A percentile compares a stretch with the other conserved stretches of the same genome.
Conservation (phyloP, 2,329 filamentous ascomycete species). For the Geosmithia morbida region DNA sequence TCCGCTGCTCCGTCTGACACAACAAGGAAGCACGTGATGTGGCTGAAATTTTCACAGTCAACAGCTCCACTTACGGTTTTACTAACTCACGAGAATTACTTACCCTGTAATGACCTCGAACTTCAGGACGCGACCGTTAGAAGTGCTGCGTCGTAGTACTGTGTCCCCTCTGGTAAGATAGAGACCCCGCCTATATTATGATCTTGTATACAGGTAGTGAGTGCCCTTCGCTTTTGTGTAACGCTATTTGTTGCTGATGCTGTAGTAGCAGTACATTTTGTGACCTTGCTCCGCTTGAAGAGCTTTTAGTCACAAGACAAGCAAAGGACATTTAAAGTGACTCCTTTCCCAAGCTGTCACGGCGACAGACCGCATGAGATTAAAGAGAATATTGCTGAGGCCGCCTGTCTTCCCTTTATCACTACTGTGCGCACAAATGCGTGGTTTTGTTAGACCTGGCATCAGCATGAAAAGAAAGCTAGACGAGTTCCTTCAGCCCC, state of each 20-base stretch:
- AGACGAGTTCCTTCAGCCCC: slow-evolving; percentile 3
- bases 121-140: not conserved
- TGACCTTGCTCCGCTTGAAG: too few relatives aligned
- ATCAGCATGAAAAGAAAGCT: slow-evolving; percentile 21
- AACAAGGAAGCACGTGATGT: not conserved
- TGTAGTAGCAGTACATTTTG: too few relatives aligned
- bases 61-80: not conserved
- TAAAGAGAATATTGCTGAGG: not conserved
- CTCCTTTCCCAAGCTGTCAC: not conserved
- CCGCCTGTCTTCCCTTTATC: not conserved
- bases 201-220: too few relatives aligned
- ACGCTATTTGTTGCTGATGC: too few relatives aligned
- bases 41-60: not conserved
- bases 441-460: not conserved
- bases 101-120: not conserved
- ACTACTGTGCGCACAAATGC: not conserved
- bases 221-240: too few relatives aligned
- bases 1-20: too few relatives aligned
- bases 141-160: not conserved
- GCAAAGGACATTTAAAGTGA: not conserved
- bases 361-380: not conserved
- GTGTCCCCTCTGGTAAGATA: too few relatives aligned
- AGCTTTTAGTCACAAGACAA: too few relatives aligned
- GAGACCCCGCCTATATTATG: too few relatives aligned
- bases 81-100: not conserved